phyloP scores from a whole-genome alignment of 2,329 filamentous ascomycete species.

The Sclerotinia sclerotiorum region DNA sequence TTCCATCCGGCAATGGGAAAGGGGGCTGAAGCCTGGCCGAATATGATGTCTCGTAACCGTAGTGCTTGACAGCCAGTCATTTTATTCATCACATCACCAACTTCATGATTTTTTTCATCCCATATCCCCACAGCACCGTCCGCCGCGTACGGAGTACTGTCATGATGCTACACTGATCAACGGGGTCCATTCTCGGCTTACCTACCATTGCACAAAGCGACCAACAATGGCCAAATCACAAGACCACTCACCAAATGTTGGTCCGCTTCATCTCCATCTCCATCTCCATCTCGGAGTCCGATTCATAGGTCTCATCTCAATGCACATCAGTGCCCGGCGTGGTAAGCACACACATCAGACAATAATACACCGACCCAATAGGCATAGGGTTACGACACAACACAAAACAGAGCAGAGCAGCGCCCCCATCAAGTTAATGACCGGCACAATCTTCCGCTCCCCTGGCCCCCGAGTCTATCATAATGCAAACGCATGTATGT shows the following conservation, averaged over 20 bases:
- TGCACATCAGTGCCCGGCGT: constrained; percentile 2
- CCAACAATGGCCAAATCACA: constrained; percentile 10
- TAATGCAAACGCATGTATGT: constrained; percentile 7
- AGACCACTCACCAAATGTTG: constrained; percentile 4
- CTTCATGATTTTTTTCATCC: neutral
- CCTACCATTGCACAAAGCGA: neutral
- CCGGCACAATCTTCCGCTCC: neutral
- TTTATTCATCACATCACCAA: constrained; percentile 7
- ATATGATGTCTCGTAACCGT: neutral
- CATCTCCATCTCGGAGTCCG: neutral
- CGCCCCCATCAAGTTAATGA: constrained; percentile 1
- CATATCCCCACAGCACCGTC: neutral
- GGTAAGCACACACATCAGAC: constrained; percentile 1
- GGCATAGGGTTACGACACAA: neutral
- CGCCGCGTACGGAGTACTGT: neutral
- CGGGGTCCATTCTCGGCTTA: neutral
- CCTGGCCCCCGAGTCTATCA: neutral
- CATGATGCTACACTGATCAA: constrained; percentile 6
- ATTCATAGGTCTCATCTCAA: neutral
- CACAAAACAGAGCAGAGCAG: neutral
- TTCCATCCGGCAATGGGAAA: constrained; percentile 7
- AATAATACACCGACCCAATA: constrained; percentile 1
- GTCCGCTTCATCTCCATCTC: neutral
- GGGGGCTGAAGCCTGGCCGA: constrained; percentile 4
- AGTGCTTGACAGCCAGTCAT: neutral